phyloP scores from a whole-genome alignment of 106 monocot species.

The Acorus calamus region DNA sequence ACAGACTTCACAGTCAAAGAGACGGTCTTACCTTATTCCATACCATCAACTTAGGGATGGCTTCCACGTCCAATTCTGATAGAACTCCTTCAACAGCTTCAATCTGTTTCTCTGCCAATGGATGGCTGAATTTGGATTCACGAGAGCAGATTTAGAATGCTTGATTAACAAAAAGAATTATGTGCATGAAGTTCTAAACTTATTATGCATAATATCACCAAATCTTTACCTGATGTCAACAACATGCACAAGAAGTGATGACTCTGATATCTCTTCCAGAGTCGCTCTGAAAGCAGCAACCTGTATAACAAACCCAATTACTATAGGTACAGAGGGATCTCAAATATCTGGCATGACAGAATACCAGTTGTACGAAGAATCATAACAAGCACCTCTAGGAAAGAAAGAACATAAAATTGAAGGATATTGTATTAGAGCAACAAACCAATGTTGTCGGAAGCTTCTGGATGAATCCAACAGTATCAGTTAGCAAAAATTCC shows the following conservation, averaged over 20 bases:
- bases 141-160: slow-evolving; percentile 3
- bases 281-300: slow-evolving; percentile 98
- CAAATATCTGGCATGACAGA: background rate
- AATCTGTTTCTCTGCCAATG: slow-evolving; percentile 72
- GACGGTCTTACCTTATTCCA: slow-evolving; percentile 77
- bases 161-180: background rate
- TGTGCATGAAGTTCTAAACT: background rate
- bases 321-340: background rate
- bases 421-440: background rate
- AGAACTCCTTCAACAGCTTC: slow-evolving; percentile 79
- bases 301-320: slow-evolving; percentile 17
- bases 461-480: slow-evolving; percentile 96
- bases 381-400: background rate
- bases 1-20: background rate
- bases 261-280: slow-evolving; percentile 91
- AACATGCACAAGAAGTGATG: slow-evolving; percentile 83
- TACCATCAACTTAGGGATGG: slow-evolving; percentile 73
- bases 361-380: background rate
- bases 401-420: background rate
- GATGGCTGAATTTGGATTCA: slow-evolving; percentile 47
- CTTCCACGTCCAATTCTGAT: slow-evolving; percentile 66
- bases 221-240: slow-evolving; percentile 76
- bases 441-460: slow-evolving; percentile 83
- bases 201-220: background rate
- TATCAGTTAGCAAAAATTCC: slow-evolving; percentile 92